Evolutionary conservation across 2,329 filamentous ascomycete genomes (phyloP).

Genomic region (Curvularia spicifera): DNA sequence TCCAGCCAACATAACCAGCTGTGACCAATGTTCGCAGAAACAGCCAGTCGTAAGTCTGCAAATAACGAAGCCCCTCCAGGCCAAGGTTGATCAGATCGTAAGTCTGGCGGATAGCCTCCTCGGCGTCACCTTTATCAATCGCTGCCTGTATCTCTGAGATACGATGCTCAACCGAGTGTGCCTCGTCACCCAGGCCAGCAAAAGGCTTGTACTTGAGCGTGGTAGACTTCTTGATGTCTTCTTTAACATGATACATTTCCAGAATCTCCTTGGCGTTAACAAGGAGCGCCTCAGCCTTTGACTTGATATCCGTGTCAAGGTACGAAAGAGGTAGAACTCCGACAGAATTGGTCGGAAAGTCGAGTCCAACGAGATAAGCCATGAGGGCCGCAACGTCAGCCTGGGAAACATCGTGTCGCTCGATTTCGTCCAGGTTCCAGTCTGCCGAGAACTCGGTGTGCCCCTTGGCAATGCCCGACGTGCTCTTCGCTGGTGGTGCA

Average conservation of each 20-base stretch:
- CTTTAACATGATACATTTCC: constrained; percentile 96
- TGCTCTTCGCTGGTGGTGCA: constrained; percentile 69
- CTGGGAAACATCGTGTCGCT: constrained; percentile 89
- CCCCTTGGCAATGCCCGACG: constrained; percentile 69
- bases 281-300: constrained; percentile 84
- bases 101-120: constrained; percentile 80
- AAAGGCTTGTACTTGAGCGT: constrained; percentile 82
- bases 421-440: constrained; percentile 81
- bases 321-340: constrained; percentile 88
- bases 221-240: constrained; percentile 77
- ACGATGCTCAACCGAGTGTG: constrained; percentile 69
- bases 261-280: constrained; percentile 86
- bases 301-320: constrained; percentile 71
- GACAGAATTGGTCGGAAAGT: constrained; percentile 95
- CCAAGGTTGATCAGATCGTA: constrained; percentile 77
- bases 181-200: constrained; percentile 68
- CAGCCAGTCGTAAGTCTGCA: constrained; percentile 98
- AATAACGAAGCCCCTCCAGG: constrained; percentile 84
- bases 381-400: constrained; percentile 95
- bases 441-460: constrained; percentile 90
- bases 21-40: constrained; percentile 91
- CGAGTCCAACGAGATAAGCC: constrained; percentile 85
- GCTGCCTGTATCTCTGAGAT: constrained; percentile 70
- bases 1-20: constrained; percentile 91
- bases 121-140: constrained; percentile 70